phyloP scores from a whole-genome alignment of 306 rosid species.

The Benincasa hispida region DNA sequence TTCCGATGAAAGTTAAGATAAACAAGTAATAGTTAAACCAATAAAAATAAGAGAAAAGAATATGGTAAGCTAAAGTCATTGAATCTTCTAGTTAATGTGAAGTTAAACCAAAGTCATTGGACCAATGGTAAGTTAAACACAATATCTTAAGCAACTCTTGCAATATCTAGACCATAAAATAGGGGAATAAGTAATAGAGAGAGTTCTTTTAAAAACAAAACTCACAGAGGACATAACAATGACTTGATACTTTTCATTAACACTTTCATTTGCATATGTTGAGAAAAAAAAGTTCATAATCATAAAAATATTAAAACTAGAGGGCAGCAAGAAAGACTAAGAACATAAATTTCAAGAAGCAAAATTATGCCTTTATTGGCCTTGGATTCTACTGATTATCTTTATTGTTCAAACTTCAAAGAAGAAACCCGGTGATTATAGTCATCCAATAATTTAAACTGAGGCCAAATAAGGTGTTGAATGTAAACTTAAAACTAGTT shows the following conservation, averaged over 20 bases:
- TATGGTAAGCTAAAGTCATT: no score
- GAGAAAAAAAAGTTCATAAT: constrained; percentile 10
- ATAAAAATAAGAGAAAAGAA: no score
- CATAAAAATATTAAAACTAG: not conserved
- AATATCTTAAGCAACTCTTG: not conserved
- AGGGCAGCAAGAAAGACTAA: not conserved
- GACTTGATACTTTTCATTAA: constrained; percentile 64
- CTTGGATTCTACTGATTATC: no score
- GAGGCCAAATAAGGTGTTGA: constrained; percentile 85
- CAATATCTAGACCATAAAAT: not conserved
- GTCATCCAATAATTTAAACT: constrained; percentile 90
- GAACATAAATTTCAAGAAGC: not conserved
- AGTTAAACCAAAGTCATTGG: constrained; percentile 9
- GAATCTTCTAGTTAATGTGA: no score
- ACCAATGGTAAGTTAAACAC: not conserved
- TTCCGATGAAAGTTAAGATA: no score
- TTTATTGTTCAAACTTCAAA: constrained; percentile 71
- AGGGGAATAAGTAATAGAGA: not conserved
- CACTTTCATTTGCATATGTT: constrained; percentile 65
- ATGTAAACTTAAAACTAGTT: no score
- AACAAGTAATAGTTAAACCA: no score
- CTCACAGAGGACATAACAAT: constrained; percentile 71
- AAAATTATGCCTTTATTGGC: not conserved
- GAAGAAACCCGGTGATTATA: constrained; percentile 52
- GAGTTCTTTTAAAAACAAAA: not conserved